Conservation (phyloP, 2,329 filamentous ascomycete genomes). For the Microdochium nivale region DNA sequence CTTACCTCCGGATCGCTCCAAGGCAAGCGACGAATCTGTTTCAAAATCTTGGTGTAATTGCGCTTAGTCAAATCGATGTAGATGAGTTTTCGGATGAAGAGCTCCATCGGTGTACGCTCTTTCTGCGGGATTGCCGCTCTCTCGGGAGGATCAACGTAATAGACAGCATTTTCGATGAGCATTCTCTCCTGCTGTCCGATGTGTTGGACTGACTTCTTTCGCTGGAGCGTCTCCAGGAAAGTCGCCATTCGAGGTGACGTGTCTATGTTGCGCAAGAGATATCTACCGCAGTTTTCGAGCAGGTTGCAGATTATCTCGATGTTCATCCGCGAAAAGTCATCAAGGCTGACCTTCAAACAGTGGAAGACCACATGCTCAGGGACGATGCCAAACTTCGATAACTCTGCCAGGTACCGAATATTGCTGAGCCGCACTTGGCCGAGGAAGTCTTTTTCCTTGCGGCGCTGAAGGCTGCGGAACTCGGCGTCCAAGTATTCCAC, state of each 20-base stretch:
- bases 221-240: conserved; percentile 88
- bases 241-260: conserved; percentile 88
- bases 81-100: conserved; percentile 86
- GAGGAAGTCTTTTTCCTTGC: conserved; percentile 95
- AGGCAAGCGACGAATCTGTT: conserved; percentile 89
- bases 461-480: conserved; percentile 90
- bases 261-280: conserved; percentile 84
- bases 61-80: conserved; percentile 92
- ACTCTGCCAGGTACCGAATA: conserved; percentile 92
- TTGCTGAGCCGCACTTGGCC: conserved; percentile 90
- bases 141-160: conserved; percentile 94
- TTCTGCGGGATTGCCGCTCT: conserved; percentile 93
- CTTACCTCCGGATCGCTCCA: conserved; percentile 86
- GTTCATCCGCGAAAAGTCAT: conserved; percentile 98
- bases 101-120: conserved; percentile 84
- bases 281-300: conserved; percentile 92
- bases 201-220: conserved; percentile 93
- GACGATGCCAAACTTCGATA: conserved; percentile 97
- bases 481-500: conserved; percentile 92
- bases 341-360: conserved; percentile 92
- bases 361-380: conserved; percentile 99
- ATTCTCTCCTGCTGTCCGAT: conserved; percentile 94
- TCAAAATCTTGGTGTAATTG: conserved; percentile 87
- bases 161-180: conserved; percentile 96
- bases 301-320: conserved; percentile 97